phyloP scores from a whole-genome alignment of 257 asterid genomes.

The Solanum chaucha region DNA sequence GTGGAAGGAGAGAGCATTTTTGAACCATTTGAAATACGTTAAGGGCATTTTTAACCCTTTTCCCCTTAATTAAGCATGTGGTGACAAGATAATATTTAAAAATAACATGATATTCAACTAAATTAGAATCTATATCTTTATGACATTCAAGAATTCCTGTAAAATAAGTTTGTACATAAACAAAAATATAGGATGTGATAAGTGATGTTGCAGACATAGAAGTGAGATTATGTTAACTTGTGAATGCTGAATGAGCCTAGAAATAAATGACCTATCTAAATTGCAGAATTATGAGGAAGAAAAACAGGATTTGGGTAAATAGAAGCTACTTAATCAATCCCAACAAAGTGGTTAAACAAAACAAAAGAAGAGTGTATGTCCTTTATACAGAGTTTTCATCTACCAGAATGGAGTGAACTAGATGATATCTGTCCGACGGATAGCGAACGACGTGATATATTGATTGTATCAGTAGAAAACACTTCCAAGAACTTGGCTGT shows the following conservation, averaged over 20 bases:
- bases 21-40: no score
- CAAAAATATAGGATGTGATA: background rate
- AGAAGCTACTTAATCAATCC: background rate
- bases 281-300: background rate
- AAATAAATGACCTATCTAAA: background rate
- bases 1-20: no score
- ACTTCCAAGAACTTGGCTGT: slow-evolving; percentile 1
- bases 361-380: background rate
- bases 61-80: background rate
- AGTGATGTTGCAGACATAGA: background rate
- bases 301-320: background rate
- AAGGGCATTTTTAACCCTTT: no score
- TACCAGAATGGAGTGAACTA: slow-evolving; percentile 29
- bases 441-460: slow-evolving; percentile 14
- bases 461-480: background rate
- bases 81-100: background rate
- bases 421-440: slow-evolving; percentile 30
- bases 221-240: background rate
- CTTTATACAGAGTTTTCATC: slow-evolving; percentile 13
- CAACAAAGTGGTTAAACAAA: background rate
- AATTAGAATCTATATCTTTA: background rate
- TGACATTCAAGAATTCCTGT: background rate
- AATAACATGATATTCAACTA: background rate
- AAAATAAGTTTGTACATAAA: background rate
- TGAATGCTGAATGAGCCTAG: background rate